Percentiles rank a stretch among this genome's conserved stretches.
Conservation (phyloP, 2,329 filamentous ascomycete genomes). For the Aspergillus pseudonomiae region DNA sequence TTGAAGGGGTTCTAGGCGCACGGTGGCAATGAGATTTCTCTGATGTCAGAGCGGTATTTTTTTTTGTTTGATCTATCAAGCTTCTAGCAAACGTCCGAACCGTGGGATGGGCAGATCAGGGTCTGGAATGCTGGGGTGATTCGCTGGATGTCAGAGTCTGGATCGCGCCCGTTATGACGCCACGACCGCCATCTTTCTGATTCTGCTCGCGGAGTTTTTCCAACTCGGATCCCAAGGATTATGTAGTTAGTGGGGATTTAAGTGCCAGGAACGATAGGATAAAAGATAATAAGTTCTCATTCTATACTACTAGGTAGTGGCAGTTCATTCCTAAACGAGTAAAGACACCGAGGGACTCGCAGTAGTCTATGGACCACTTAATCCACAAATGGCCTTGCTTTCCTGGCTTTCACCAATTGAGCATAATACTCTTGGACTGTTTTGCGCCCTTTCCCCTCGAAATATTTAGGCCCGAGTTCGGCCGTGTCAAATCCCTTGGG, state of each 20-base stretch:
- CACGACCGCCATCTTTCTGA: background rate
- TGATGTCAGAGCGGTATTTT: background rate
- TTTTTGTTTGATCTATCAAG: background rate
- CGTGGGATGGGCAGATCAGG: background rate
- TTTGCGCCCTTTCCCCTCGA: constrained; percentile 53
- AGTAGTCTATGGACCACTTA: background rate
- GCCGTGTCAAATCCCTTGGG: constrained; percentile 54
- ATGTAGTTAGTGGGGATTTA: background rate
- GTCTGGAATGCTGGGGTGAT: background rate
- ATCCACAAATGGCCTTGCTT: constrained; percentile 6
- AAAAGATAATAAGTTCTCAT: no score
- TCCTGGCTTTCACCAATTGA: constrained; percentile 44
- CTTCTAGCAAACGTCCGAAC: background rate
- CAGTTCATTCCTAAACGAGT: background rate
- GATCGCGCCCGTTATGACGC: constrained; percentile 6
- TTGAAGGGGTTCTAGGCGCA: background rate
- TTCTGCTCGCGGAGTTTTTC: background rate
- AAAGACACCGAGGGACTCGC: background rate
- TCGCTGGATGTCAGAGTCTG: background rate
- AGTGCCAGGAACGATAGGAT: background rate
- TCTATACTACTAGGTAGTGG: no score
- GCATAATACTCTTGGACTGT: constrained; percentile 35
- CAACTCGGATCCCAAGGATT: background rate
- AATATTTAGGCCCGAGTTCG: constrained; percentile 64
- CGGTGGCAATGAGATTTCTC: background rate